Evolutionary conservation across 306 rosid species (phyloP), one percentile per base, ranked within the genome.

Genomic region (Albizia julibrissin): DNA sequence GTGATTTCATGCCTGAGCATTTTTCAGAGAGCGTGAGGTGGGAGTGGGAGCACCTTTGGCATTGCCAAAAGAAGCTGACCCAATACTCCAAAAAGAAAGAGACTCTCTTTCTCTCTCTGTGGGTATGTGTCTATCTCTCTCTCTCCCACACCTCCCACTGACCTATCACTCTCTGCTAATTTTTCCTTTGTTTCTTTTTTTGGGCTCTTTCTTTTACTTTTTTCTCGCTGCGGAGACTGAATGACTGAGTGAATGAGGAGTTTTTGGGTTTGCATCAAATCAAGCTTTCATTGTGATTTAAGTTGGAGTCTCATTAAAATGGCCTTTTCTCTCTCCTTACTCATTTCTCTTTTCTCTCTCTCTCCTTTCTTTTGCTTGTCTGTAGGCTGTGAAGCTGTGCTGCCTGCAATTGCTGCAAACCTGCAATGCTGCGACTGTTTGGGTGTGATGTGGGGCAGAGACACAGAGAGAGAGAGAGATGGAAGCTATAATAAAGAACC

Each of bases 381-480:
- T 69, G 89, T 62, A 69, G 86, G 91, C 88, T 82, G 88, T 40
- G 49, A 40, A 21, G 81, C 81, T 21, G 79, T 86, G 88, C 89
- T 86, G 95, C 93, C 89, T 86, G 95, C 93, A 82, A 83, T 87
- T 70, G 88, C 92, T 87, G 93, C 91, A 88, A 87, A 10, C 89
- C 97, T 92, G 92, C 90, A 88, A 87, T 42, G 89, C 97, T 92
- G 92, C 89, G 86, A 84, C 88, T 87, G 95, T 89, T 69, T 87
- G 87, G 89, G 95, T 82, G 96, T 92, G 97, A 89, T 92, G 94
- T 89, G 90, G 90, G 96, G 89, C 98, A 93, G 91, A 90, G 72
- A 83, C 24, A 84, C 64, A 69, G 82, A 72, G 44, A 72, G 72
- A 69, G 33, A 62, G 37, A 62, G 8, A 24, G 67, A 11, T 56